A percentile compares a stretch with the other conserved stretches of the same genome.
Conservation (phyloP, 2,329 filamentous ascomycete genomes). For the Cadophora sp. region DNA sequence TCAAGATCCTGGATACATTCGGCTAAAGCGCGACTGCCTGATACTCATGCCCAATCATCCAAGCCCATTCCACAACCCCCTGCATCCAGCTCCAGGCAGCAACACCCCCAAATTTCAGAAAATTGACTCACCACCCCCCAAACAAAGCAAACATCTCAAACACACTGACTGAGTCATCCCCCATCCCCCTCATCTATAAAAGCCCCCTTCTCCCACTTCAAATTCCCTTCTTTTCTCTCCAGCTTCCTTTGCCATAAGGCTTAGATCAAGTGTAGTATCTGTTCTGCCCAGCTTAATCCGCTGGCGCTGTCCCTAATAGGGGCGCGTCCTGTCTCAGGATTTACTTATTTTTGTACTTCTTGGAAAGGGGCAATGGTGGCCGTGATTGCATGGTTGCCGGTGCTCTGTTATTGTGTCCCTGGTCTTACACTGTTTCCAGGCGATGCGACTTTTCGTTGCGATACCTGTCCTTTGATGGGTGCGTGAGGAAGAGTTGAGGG, state of each 20-base stretch:
- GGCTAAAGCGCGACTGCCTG: neutral
- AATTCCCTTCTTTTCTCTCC: constrained; percentile 16
- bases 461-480: constrained; percentile 53
- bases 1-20: neutral
- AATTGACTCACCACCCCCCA: constrained; percentile 18
- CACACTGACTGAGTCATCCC: constrained; percentile 1
- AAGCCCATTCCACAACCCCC: neutral
- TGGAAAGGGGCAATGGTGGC: constrained; percentile 54
- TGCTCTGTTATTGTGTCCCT: constrained; percentile 70
- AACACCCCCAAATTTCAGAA: neutral
- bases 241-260: constrained; percentile 50
- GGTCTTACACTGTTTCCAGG: constrained; percentile 76
- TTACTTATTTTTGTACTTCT: constrained; percentile 63
- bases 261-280: constrained; percentile 70
- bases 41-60: neutral
- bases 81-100: constrained; percentile 18
- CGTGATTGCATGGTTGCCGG: constrained; percentile 71
- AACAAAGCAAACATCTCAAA: constrained; percentile 14
- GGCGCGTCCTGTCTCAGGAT: constrained; percentile 13
- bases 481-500: constrained; percentile 61
- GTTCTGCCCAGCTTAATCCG: constrained; percentile 74
- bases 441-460: constrained; percentile 73
- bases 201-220: constrained; percentile 1
- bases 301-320: constrained; percentile 50
- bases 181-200: constrained; percentile 20